phyloP scores from a whole-genome alignment of 495 filamentous ascomycete species.

The Podospora conica region DNA sequence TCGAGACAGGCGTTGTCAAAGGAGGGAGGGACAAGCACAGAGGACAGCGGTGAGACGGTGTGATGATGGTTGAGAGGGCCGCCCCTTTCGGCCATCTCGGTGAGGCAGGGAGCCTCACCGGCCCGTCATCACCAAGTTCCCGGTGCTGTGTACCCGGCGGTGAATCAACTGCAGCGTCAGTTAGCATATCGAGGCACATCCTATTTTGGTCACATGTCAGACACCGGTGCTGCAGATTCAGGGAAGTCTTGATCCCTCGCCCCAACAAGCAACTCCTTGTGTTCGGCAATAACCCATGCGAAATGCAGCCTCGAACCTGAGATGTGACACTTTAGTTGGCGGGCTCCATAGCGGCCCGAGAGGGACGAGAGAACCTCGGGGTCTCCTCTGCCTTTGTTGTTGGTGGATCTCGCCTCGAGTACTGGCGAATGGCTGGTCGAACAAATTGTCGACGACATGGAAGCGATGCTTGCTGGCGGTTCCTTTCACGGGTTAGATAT shows the following conservation, averaged over 20 bases:
- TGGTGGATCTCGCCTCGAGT: too few species aligned
- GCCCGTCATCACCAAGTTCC: background rate
- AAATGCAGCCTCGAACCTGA: background rate
- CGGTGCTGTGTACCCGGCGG: background rate
- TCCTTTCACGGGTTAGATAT: background rate
- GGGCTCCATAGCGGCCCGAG: background rate
- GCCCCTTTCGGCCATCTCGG: background rate
- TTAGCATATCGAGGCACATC: constrained; percentile 7
- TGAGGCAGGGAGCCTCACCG: background rate
- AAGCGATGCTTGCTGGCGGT: background rate
- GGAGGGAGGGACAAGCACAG: background rate
- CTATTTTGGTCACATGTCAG: constrained; percentile 3
- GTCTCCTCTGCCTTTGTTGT: too few species aligned
- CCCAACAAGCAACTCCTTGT: background rate
- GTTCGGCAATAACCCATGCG: background rate
- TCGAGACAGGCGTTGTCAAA: too few species aligned
- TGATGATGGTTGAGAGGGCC: background rate
- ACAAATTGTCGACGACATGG: too few species aligned
- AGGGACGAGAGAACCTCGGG: too few species aligned
- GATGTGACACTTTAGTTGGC: background rate
- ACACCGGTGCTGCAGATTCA: background rate
- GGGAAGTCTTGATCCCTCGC: background rate
- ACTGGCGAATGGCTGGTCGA: too few species aligned
- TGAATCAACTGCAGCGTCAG: background rate
- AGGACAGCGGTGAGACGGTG: background rate